Evolutionary conservation across 2,329 filamentous ascomycete species (phyloP).

Genomic region (Alternaria sp.): DNA sequence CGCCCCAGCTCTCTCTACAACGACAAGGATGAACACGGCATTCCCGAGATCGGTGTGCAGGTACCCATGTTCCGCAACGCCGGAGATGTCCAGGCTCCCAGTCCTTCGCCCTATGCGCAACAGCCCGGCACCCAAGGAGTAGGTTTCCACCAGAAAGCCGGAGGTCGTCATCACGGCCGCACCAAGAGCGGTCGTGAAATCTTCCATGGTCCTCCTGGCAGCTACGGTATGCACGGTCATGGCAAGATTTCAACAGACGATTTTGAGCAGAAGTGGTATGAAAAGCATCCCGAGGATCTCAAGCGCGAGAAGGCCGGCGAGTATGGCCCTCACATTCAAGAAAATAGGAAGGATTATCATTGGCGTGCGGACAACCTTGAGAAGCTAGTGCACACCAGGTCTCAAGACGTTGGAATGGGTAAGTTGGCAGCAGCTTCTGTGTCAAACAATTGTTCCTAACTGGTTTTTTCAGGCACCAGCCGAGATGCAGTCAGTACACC

Average conservation of each 20-base stretch:
- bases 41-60: slow-evolving; percentile 89
- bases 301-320: slow-evolving; percentile 76
- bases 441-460: slow-evolving; percentile 54
- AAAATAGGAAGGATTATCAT: slow-evolving; percentile 75
- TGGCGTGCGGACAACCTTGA: slow-evolving; percentile 91
- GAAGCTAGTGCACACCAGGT: slow-evolving; percentile 79
- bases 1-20: slow-evolving; percentile 65
- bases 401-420: slow-evolving; percentile 62
- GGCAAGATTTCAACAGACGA: slow-evolving; percentile 78
- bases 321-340: slow-evolving; percentile 66
- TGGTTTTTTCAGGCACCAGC: slow-evolving; percentile 68
- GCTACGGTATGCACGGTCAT: slow-evolving; percentile 92
- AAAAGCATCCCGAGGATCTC: slow-evolving; percentile 85
- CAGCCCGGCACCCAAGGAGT: slow-evolving; percentile 53
- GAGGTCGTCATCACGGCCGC: slow-evolving; percentile 66
- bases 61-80: slow-evolving; percentile 94
- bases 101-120: slow-evolving; percentile 68
- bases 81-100: slow-evolving; percentile 95
- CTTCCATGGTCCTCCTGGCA: slow-evolving; percentile 79
- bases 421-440: slow-evolving; percentile 35
- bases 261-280: slow-evolving; percentile 90
- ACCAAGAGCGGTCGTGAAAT: slow-evolving; percentile 76
- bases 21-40: slow-evolving; percentile 78
- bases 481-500: slow-evolving; percentile 75
- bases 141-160: slow-evolving; percentile 62